phyloP scores from a whole-genome alignment of 805 yeast genomes.

The Suhomyces canberraensis region DNA sequence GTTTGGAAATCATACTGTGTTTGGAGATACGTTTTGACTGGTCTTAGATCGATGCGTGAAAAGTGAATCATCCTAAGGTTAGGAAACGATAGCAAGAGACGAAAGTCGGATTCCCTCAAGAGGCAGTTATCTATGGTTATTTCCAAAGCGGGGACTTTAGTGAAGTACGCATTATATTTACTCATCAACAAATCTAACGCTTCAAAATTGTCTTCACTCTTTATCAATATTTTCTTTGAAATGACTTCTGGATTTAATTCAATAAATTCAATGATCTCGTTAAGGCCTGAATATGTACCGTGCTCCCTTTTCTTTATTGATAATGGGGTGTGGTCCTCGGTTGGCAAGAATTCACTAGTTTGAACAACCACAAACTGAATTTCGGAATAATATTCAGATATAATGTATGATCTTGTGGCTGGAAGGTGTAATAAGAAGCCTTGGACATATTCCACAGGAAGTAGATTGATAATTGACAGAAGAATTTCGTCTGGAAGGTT shows the following conservation, averaged over 20 bases:
- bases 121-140: slow-evolving; percentile 26
- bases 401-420: slow-evolving; percentile 14
- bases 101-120: slow-evolving; percentile 17
- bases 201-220: slow-evolving; percentile 30
- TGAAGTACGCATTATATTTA: slow-evolving; percentile 17
- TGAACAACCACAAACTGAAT: slow-evolving; percentile 34
- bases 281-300: slow-evolving; percentile 20
- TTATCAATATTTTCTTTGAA: slow-evolving; percentile 25
- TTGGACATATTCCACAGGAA: slow-evolving; percentile 19
- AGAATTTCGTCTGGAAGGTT: slow-evolving; percentile 23
- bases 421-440: slow-evolving; percentile 21
- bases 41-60: slow-evolving; percentile 19
- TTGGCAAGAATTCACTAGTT: slow-evolving; percentile 22
- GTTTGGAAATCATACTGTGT: slow-evolving; percentile 6
- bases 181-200: slow-evolving; percentile 23
- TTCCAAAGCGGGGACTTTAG: slow-evolving; percentile 17
- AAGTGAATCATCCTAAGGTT: slow-evolving; percentile 31
- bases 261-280: slow-evolving; percentile 33
- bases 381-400: slow-evolving; percentile 26
- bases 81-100: slow-evolving; percentile 18
- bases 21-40: slow-evolving; percentile 5
- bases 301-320: slow-evolving; percentile 7
- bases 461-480: slow-evolving; percentile 12
- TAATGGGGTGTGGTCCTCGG: slow-evolving; percentile 5
- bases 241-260: slow-evolving; percentile 23